Base-by-base conservation (phyloP, 441 rosid genomes). In the Jatropha multifida region DNA sequence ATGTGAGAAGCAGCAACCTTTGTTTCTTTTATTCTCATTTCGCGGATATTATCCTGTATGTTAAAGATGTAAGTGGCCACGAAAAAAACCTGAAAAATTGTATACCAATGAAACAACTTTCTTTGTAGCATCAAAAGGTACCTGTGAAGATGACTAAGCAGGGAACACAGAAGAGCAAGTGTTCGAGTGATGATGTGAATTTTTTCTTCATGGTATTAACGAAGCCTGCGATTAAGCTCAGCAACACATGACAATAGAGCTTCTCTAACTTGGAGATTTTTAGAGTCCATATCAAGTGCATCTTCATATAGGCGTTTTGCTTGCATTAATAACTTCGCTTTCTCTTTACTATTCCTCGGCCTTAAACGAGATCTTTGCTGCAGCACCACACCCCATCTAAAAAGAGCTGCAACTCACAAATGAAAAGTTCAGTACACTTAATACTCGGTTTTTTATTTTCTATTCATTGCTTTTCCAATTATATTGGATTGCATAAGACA, bases 251-350 rank as follows among this genome's bases (percentile, higher is more conserved):
- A 82, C 5, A 81, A 81, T 69, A 89, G 75, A 42, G 94, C 96
- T 73, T 86, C 84, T 81, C 84, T 79, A 58, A 82, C 87, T 77
- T 86, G 90, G 38, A 81, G 79, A 80, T 86, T 82, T 40, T 80
- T 81, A 4, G 81, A 84, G 71, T 89, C 92, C 89, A 89, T 87
- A 75, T 83, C 58, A 2, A 91, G 87, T 44, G 92, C 92, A 72
- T 89, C 96, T 82, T 91, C 96, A 18, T 89, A 91, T 41, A 91
- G 79, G 72, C 90, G 84, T 79, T 78, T 83, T 12, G 93, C 92
- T 70, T 91, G 92, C 76, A 85, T 85, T 55, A 91, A 83, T 75
- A 89, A 78, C 77, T 89, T 89, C 80, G 85, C 72, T 83, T 87
- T 91, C 81, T 87, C 91, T 73, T 82, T 87, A 76, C 90, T 78